Evolutionary conservation across 805 yeast genomes (phyloP), one percentile per base, ranked within the genome.

Genomic region (Starmera dryadoides): DNA sequence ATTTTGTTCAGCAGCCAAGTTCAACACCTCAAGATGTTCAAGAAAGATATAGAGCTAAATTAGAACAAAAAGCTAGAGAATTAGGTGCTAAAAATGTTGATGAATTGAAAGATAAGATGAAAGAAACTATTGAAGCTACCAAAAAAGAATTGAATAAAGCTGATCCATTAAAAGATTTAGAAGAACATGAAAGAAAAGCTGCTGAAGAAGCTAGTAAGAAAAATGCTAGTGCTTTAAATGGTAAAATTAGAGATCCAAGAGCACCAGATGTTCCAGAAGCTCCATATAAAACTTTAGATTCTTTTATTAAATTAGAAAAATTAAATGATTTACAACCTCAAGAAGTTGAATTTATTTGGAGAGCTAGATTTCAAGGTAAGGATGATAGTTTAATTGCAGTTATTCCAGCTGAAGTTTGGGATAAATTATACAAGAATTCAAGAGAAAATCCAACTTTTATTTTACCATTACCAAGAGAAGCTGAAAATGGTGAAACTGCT

Each of bases 261-360:
- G 62, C 58, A 35, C 59, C 72, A 5, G 55, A 56, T 7, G 55
- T 58, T 11, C 58, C 57, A 38, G 65, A 44, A 58, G 72, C 20
- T 38, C 87, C 91, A 4, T 85, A 71, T 62, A 87, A 87, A 60
- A 79, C 86, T 0, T 65, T 93, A 38, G 68, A 72, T 34, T 77
- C 89, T 1, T 91, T 68, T 58, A 59, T 93, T 31, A 88, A 86
- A 40, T 66, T 77, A 7, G 83, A 73, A 1, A 89, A 87, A 57
- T 48, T 86, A 35, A 43, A 61, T 36, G 69, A 66, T 4, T 71
- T 89, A 38, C 71, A 76, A 0, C 49, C 58, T 4, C 69, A 73
- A 44, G 94, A 86, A 51, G 66, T 91, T 37, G 94, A 85, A 50
- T 71, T 74, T 49, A 63, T 93, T 16, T 93, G 98, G 98, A 79